phyloP scores from a whole-genome alignment of 164 flowering plant genomes.

The Umbellularia californica region DNA sequence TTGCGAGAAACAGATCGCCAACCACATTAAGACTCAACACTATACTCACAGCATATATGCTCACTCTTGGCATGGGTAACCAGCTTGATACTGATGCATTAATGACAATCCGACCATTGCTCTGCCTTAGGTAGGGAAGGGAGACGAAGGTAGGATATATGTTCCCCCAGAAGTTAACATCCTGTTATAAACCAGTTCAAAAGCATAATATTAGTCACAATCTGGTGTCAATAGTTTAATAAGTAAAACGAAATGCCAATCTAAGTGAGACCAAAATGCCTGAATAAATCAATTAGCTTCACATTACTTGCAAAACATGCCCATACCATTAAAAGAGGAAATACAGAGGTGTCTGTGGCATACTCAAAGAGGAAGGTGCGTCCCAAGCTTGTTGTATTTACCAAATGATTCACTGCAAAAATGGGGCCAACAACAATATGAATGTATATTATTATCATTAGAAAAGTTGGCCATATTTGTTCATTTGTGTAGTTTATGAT shows the following conservation, averaged over 20 bases:
- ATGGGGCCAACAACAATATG: background rate
- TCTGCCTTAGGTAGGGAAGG: slow-evolving; percentile 66
- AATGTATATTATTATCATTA: too few relatives aligned
- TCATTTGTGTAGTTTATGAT: too few relatives aligned
- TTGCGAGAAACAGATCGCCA: background rate
- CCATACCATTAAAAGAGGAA: slow-evolving; percentile 77
- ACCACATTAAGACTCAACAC: background rate
- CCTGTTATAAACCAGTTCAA: slow-evolving; percentile 38
- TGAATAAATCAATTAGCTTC: background rate
- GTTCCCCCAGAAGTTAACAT: slow-evolving; percentile 97
- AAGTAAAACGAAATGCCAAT: background rate
- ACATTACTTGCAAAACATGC: background rate
- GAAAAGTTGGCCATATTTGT: background rate
- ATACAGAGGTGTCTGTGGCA: slow-evolving; percentile 63
- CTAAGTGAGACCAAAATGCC: background rate
- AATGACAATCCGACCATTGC: slow-evolving; percentile 67
- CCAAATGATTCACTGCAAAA: slow-evolving; percentile 86
- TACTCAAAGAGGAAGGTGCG: slow-evolving; percentile 85
- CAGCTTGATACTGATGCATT: slow-evolving; percentile 89
- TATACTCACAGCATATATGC: slow-evolving; percentile 74
- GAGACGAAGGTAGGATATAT: slow-evolving; percentile 86
- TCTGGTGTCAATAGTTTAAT: background rate
- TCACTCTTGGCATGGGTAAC: slow-evolving; percentile 93
- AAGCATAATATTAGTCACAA: background rate
- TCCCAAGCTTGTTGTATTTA: slow-evolving; percentile 81